phyloP scores from a whole-genome alignment of 169 alveolate genomes.

The Plasmodium adleri region DNA sequence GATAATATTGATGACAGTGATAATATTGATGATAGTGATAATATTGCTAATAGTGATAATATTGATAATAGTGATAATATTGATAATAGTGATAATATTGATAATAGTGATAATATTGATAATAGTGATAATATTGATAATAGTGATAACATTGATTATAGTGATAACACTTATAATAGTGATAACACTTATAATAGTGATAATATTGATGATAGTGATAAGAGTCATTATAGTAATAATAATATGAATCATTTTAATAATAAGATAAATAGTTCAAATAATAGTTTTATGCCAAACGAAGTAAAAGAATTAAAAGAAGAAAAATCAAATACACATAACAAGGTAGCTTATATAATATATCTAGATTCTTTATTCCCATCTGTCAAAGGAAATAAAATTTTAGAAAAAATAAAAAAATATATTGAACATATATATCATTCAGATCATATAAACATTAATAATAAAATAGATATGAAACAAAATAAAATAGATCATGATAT shows the following conservation, averaged over 20 bases:
- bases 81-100: no score
- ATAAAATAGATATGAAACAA: not conserved
- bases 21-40: no score
- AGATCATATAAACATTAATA: constrained; percentile 3
- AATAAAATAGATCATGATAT: not conserved
- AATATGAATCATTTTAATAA: not conserved
- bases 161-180: not conserved
- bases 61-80: no score
- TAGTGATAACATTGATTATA: not conserved
- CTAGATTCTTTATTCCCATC: constrained; percentile 79
- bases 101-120: no score
- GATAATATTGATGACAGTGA: no score
- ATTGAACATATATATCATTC: constrained; percentile 32
- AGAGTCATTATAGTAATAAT: not conserved
- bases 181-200: not conserved
- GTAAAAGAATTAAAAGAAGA: constrained; percentile 1
- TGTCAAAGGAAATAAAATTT: constrained; percentile 42
- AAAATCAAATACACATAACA: constrained; percentile 1
- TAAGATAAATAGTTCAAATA: not conserved
- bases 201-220: not conserved
- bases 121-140: not conserved
- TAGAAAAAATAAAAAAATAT: constrained; percentile 45
- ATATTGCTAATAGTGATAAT: no score
- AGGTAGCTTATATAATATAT: constrained; percentile 77
- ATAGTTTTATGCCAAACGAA: not conserved